Base-by-base conservation (phyloP, 257 asterid species). In the Lycium barbarum region DNA sequence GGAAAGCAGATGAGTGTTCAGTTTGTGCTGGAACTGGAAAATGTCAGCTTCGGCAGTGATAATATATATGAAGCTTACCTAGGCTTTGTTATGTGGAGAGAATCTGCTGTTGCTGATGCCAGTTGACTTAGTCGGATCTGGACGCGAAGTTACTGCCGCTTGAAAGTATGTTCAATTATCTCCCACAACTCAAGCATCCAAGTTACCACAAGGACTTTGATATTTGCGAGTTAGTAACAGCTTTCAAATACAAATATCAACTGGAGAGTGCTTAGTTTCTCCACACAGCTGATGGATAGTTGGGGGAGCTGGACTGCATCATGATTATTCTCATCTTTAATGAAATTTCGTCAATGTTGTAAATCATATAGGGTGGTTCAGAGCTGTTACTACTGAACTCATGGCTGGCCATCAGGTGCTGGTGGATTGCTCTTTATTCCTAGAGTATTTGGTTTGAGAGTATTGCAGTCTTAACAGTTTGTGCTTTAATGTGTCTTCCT, bases 1-100 rank as follows among this genome's bases (percentile, higher is more conserved):
- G 99, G 12, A 90, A 94, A 65, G 93, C 85, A 85, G 96, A 93
- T 18, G 98, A 97, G 87, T 97, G 98, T 89, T 92, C 97, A 3
- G 94, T 94, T 55, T 97, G 99, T 89, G 93, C 92, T 26, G 98
- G 98, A 86, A 95, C 99, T 9, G 96, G 98, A 79, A 95, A 94
- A 86, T 97, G 99, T 78, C 91, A 20, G 72, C 90, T 93, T 5
- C 82, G 82, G 3, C 47, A 76, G 65, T 76, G 11, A 76, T 26
- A 26, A 26, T 51, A 22, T 63, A 51, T 7, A 55, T 76, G 82
- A 51, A 76, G 65, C 45, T 74, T 26, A 76, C 9, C 82, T 1
- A 51, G 26, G 9, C 14, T 76, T 26, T 9, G 26, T 53, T 51
- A 51, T 53, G 61, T 3, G 26, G 47, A 76, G 7, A 51, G 14